Evolutionary conservation across 495 filamentous ascomycete genomes (phyloP).

Genomic region (Lichenothelia convexa): DNA sequence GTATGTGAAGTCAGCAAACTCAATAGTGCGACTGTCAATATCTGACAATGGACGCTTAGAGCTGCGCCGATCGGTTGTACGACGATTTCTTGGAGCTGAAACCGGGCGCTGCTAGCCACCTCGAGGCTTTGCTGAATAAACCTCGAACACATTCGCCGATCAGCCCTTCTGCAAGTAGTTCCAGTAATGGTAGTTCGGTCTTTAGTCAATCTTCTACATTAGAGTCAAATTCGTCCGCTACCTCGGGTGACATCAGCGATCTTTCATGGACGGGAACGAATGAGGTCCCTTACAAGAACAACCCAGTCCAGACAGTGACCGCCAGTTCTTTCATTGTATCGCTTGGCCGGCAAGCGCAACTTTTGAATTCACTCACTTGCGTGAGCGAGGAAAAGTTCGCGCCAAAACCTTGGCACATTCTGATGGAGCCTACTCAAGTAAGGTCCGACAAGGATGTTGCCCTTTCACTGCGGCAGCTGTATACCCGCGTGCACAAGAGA

Average conservation of each 20-base stretch:
- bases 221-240: conserved; percentile 1
- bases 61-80: no score
- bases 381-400: conserved; percentile 17
- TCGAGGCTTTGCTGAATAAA: conserved; percentile 17
- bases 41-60: no score
- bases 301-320: conserved; percentile 1
- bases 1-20: no score
- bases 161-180: conserved; percentile 13
- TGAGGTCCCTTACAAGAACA: background rate
- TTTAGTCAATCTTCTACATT: conserved; percentile 4
- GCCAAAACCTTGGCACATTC: conserved; percentile 14
- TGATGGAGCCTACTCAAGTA: conserved; percentile 9
- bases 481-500: conserved; percentile 14
- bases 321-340: conserved; percentile 1
- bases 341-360: conserved; percentile 5
- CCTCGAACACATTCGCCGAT: conserved; percentile 11
- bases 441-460: conserved; percentile 18
- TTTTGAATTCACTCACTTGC: conserved; percentile 13
- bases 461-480: conserved; percentile 14
- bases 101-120: conserved; percentile 18
- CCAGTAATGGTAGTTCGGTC: conserved; percentile 4
- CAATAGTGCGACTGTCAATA: no score
- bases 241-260: conserved; percentile 1
- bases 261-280: no score
- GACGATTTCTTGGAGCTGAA: conserved; percentile 22